Evolutionary conservation across 495 filamentous ascomycete genomes (phyloP).

Genomic region (Talaromyces adpressus): DNA sequence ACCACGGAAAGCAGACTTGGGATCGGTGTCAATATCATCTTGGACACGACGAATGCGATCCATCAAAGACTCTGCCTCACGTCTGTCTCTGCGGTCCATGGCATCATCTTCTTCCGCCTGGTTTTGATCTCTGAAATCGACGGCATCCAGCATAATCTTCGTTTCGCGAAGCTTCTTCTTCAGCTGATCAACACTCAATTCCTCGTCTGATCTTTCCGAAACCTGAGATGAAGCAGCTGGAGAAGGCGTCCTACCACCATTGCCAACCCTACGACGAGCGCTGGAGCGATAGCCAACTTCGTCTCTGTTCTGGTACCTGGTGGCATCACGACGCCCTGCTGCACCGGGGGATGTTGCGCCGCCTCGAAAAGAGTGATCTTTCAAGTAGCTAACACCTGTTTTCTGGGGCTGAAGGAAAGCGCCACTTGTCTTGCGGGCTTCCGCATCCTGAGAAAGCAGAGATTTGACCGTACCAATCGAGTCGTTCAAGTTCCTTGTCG

Average conservation of each 20-base stretch:
- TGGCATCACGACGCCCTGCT: conserved; percentile 79
- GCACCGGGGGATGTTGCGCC: conserved; percentile 30
- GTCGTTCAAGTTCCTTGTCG: conserved; percentile 87
- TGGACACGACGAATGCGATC: conserved; percentile 88
- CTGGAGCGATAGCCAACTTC: conserved; percentile 88
- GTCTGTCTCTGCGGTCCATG: conserved; percentile 81
- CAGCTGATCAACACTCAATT: conserved; percentile 78
- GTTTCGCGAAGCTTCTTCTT: conserved; percentile 92
- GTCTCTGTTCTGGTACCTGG: conserved; percentile 92
- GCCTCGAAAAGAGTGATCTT: conserved; percentile 84
- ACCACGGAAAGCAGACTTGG: conserved; percentile 64
- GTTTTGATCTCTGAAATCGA: conserved; percentile 94
- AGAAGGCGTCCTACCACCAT: conserved; percentile 68
- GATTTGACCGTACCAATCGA: conserved; percentile 91
- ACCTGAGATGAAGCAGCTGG: conserved; percentile 64
- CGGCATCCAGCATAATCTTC: conserved; percentile 91
- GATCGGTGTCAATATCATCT: conserved; percentile 92
- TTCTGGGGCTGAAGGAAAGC: conserved; percentile 87
- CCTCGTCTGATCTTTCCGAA: conserved; percentile 65
- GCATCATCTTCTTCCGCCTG: conserved; percentile 84
- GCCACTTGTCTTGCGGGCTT: conserved; percentile 72
- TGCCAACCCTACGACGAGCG: conserved; percentile 74
- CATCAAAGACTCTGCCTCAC: conserved; percentile 92
- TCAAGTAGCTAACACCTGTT: conserved; percentile 96
- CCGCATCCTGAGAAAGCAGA: conserved; percentile 83